These are phyloP conservation scores for Talaromyces sp. DNA, from an alignment of 2,329 filamentous ascomycete species.

Conservation along the genomic window DNA sequence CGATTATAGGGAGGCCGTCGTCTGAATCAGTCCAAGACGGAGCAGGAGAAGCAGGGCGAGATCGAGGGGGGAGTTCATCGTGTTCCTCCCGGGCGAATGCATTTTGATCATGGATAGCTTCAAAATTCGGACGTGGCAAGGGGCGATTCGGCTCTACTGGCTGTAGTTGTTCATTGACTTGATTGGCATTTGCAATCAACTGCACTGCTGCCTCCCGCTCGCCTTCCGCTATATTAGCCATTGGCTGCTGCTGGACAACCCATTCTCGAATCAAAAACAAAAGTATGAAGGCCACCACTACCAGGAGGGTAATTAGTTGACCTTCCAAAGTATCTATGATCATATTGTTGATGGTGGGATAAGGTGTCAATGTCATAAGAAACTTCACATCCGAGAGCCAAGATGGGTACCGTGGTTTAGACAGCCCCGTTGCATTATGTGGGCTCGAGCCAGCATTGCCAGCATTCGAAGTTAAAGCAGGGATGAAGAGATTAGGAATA, in stretches of 20 bases:
- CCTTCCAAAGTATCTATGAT: conserved; percentile 86
- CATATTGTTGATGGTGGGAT: conserved; percentile 72
- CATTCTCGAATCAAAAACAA: conserved; percentile 96
- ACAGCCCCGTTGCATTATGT: conserved; percentile 30
- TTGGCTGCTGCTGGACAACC: conserved; percentile 96
- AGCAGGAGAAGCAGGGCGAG: conserved; percentile 17
- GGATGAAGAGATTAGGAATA: conserved; percentile 38
- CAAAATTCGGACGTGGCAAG: neutral
- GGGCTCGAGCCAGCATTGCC: conserved; percentile 29
- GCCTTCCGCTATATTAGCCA: conserved; percentile 74
- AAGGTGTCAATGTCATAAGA: conserved; percentile 63
- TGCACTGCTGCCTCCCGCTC: conserved; percentile 56
- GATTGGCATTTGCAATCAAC: conserved; percentile 42
- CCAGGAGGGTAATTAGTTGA: conserved; percentile 86
- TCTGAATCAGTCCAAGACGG: conserved; percentile 22
- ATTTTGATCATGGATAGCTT: conserved; percentile 1
- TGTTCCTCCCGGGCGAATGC: conserved; percentile 3
- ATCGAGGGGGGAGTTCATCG: conserved; percentile 4
- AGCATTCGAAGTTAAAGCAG: conserved; percentile 30
- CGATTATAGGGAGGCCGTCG: conserved; percentile 14
- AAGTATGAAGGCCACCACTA: conserved; percentile 94
- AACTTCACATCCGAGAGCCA: conserved; percentile 63
- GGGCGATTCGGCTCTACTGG: conserved; percentile 11
- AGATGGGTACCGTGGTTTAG: conserved; percentile 46
- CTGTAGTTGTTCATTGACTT: conserved; percentile 27